Conservation (phyloP, 73 alveolate species). For the Blepharisma stoltei region DNA sequence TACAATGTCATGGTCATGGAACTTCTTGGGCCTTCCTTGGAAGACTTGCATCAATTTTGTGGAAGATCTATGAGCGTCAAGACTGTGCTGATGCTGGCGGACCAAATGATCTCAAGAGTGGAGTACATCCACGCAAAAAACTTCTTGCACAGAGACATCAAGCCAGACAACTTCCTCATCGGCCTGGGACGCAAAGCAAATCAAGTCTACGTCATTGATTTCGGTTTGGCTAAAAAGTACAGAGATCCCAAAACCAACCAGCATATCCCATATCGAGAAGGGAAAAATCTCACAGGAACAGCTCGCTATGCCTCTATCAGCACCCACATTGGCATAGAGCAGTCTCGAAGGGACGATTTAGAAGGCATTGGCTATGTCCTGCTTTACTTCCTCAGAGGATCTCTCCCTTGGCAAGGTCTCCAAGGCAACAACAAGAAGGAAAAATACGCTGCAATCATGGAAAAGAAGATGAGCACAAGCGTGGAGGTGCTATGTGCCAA, state of each 20-base stretch:
- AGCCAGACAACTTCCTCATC: conserved; percentile 66
- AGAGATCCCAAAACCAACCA: conserved; percentile 55
- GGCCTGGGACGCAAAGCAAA: conserved; percentile 44
- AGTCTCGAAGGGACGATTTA: conserved; percentile 77
- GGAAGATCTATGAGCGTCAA: conserved; percentile 46
- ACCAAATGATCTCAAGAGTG: conserved; percentile 56
- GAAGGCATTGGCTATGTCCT: conserved; percentile 78
- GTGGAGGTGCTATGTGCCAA: conserved; percentile 65
- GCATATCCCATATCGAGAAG: conserved; percentile 87
- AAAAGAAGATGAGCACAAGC: conserved; percentile 63
- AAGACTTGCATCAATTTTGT: conserved; percentile 46
- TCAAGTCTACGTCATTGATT: conserved; percentile 52
- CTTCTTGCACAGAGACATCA: conserved; percentile 59
- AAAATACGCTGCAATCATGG: conserved; percentile 66
- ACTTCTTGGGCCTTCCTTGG: conserved; percentile 66
- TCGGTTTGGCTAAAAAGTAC: conserved; percentile 69
- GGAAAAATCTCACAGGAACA: conserved; percentile 92
- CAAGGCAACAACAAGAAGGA: conserved; percentile 65
- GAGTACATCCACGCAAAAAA: conserved; percentile 61
- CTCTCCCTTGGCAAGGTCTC: conserved; percentile 76
- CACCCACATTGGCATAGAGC: conserved; percentile 52
- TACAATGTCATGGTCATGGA: conserved; percentile 76
- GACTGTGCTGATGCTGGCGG: conserved; percentile 70
- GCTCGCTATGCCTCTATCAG: conserved; percentile 69
- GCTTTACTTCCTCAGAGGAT: conserved; percentile 67